Evolutionary conservation across 2,329 filamentous ascomycete species (phyloP), one percentile per base, ranked within the genome.

Genomic region (Zymoseptoria passerinii): DNA sequence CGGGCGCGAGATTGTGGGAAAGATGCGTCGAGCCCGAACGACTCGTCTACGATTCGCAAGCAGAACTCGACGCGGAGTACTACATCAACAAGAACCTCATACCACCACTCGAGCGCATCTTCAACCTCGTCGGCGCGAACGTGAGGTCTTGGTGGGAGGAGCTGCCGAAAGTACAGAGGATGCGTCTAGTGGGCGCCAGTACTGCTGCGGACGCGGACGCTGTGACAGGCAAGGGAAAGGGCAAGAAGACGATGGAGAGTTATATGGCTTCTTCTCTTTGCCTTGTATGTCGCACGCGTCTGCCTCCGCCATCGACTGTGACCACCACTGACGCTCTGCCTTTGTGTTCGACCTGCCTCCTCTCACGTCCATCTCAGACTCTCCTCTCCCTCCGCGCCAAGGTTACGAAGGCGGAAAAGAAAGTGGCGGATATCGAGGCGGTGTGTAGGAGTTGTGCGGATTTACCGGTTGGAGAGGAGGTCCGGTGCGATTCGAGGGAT

Each of bases 61-160:
- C 87, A 54, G 86, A 90, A 66, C 81, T 99, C 18, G 94, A 99
- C 69, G 87, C 92, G 0, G 91, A 96, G 66, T 99, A 99, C 74
- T 99, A 99, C 76, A 97, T 99, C 68, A 84, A 83, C 18, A 97
- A 96, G 77, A 97, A 96, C 70, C 71, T 99, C 8, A 95, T 99
- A 53, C 94, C 94, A 5, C 94, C 94, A 0, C 81, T 99, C 0
- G 92, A 97, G 73, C 86, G 94, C 28, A 96, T 99, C 64, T 96
- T 99, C 77, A 96, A 94, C 68, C 85, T 99, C 2, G 89, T 97
- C 2, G 94, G 94, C 6, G 94, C 91, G 29, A 95, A 94, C 70
- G 89, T 97, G 0, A 79, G 89, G 18, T 82, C 84, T 59, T 99
- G 94, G 94, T 97, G 91, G 69, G 90, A 96, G 63, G 91, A 96